Conservation (phyloP, 495 filamentous ascomycete species). For the Talaromyces proteolyticus region DNA sequence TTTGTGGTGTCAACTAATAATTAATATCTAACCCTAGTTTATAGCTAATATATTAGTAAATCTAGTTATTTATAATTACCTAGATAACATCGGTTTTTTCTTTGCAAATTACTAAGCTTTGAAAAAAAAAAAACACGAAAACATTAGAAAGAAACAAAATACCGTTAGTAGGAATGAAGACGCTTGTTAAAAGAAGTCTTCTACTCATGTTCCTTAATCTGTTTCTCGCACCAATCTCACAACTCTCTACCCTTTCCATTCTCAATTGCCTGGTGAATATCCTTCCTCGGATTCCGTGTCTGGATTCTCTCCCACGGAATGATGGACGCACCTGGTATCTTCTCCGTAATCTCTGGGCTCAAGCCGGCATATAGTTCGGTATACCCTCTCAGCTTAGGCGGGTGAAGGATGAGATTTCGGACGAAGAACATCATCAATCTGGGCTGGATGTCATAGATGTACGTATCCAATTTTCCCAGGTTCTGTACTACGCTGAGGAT, state of each 20-base stretch:
- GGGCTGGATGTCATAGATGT: constrained; percentile 17
- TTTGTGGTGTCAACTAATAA: too few relatives aligned
- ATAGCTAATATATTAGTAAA: too few relatives aligned
- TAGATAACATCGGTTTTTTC: too few relatives aligned
- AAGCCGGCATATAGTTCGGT: constrained; percentile 9
- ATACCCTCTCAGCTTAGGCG: constrained; percentile 8
- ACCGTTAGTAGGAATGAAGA: too few relatives aligned
- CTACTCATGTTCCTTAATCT: constrained; percentile 1
- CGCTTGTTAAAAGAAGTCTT: too few relatives aligned
- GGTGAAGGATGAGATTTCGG: constrained; percentile 29
- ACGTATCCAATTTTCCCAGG: constrained; percentile 32
- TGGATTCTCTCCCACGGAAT: constrained; percentile 33
- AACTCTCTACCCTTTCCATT: constrained; percentile 27
- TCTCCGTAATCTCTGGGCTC: constrained; percentile 22
- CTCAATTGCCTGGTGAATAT: constrained; percentile 19
- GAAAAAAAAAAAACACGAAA: too few relatives aligned
- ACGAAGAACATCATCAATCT: constrained; percentile 11
- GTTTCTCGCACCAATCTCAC: constrained; percentile 30
- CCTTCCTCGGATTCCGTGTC: constrained; percentile 21
- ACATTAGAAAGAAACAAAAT: too few relatives aligned
- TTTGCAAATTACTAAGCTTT: too few relatives aligned
- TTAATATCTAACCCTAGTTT: too few relatives aligned
- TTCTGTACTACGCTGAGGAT: constrained; percentile 35
- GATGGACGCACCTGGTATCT: constrained; percentile 26
- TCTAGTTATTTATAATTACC: too few relatives aligned